Conservation (phyloP, 1,284 basidiomycete genomes). For the Lentinus polychrous region DNA sequence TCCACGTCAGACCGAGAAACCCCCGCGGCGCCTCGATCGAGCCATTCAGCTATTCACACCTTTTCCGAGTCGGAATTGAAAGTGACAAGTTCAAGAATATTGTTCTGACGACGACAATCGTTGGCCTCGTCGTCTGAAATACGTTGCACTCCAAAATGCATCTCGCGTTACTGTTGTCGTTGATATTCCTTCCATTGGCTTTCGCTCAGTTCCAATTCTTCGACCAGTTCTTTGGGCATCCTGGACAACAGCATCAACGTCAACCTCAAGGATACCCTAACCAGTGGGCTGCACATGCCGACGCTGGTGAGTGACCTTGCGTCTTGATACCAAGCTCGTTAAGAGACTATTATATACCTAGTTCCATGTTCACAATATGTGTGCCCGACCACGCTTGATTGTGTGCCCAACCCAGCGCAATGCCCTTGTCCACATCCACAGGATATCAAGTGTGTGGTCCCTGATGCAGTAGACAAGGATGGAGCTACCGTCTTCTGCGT, state of each 20-base stretch:
- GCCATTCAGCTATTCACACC: too few relatives aligned
- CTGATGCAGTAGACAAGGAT: conserved; percentile 28
- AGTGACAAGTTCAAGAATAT: too few relatives aligned
- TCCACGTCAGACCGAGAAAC: too few relatives aligned
- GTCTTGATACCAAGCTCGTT: background rate
- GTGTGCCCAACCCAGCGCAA: conserved; percentile 30
- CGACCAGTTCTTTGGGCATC: conserved; percentile 50
- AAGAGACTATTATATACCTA: conserved; percentile 9
- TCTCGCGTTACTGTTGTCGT: conserved; percentile 9
- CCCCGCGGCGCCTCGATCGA: too few relatives aligned
- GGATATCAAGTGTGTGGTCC: conserved; percentile 36
- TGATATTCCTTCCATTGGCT: conserved; percentile 19
- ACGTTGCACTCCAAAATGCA: background rate
- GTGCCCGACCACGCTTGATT: conserved; percentile 34
- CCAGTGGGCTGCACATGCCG: conserved; percentile 56
- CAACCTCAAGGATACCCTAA: conserved; percentile 18
- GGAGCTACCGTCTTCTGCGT: conserved; percentile 33
- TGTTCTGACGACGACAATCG: too few relatives aligned
- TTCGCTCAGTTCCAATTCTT: conserved; percentile 59
- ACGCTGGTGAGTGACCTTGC: conserved; percentile 24
- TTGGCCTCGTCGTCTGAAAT: too few relatives aligned
- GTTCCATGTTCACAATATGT: conserved; percentile 32
- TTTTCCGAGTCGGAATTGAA: too few relatives aligned
- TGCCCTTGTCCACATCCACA: conserved; percentile 38
- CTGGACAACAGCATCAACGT: conserved; percentile 41